A percentile compares a stretch with the other conserved stretches of the same genome.
Evolutionary conservation across 805 yeast genomes (phyloP).

Genomic region (Pichia kluyveri): DNA sequence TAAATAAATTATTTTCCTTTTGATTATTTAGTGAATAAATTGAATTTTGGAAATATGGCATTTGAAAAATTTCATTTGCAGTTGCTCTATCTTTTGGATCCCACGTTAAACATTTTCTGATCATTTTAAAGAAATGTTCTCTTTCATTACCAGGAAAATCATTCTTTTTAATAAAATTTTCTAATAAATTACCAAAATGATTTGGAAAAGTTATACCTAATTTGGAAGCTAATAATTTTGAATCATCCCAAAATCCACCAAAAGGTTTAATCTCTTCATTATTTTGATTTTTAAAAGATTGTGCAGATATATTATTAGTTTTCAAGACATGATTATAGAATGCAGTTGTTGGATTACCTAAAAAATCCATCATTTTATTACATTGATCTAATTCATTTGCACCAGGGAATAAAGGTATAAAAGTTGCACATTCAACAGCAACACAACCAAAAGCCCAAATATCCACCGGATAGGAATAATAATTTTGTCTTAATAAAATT

Average conservation of each 20-base stretch:
- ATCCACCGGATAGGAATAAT: slow-evolving; percentile 63
- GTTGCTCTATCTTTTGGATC: slow-evolving; percentile 60
- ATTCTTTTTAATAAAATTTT: slow-evolving; percentile 36
- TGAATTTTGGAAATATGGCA: slow-evolving; percentile 48
- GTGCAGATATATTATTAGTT: background rate
- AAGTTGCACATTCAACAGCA: slow-evolving; percentile 62
- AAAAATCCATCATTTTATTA: slow-evolving; percentile 50
- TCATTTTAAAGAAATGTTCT: slow-evolving; percentile 33
- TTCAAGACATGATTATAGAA: slow-evolving; percentile 1
- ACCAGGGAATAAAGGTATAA: slow-evolving; percentile 81
- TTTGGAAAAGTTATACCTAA: slow-evolving; percentile 52
- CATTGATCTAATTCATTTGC: slow-evolving; percentile 70
- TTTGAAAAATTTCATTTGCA: slow-evolving; percentile 36
- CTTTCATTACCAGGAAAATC: slow-evolving; percentile 29
- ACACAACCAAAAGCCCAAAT: slow-evolving; percentile 85
- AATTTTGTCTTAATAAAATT: slow-evolving; percentile 53
- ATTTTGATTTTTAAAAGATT: background rate
- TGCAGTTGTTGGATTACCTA: slow-evolving; percentile 60
- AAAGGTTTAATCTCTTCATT: slow-evolving; percentile 26
- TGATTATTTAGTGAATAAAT: slow-evolving; percentile 14
- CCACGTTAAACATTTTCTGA: slow-evolving; percentile 58
- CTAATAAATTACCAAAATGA: slow-evolving; percentile 35
- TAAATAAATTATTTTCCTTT: slow-evolving; percentile 5
- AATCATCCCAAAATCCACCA: slow-evolving; percentile 74
- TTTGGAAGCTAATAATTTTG: slow-evolving; percentile 38